Evolutionary conservation across 1,284 basidiomycete species (phyloP).

Genomic region (Thecaphora thlaspeos): DNA sequence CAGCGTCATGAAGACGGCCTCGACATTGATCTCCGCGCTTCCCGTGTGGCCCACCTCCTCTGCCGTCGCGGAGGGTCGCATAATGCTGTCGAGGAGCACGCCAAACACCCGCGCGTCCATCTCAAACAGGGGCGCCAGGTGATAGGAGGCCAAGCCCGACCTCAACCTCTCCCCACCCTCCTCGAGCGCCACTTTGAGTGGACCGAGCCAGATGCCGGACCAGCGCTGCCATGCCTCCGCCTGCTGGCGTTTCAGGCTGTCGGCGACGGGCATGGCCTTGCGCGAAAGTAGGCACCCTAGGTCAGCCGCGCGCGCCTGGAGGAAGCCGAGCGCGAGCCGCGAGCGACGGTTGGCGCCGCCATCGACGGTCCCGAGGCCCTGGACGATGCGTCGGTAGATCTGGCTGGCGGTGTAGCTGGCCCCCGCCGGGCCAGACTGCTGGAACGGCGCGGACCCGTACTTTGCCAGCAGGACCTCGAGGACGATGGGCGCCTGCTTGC

Average conservation of each 20-base stretch:
- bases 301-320: constrained; percentile 16
- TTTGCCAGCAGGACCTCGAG: constrained; percentile 28
- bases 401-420: constrained; percentile 4
- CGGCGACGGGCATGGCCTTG: not conserved
- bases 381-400: constrained; percentile 36
- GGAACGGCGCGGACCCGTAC: constrained; percentile 26
- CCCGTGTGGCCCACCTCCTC: too few relatives aligned
- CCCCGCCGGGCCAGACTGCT: constrained; percentile 5
- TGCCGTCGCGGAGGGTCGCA: constrained; percentile 1
- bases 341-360: constrained; percentile 27
- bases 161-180: constrained; percentile 26
- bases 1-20: constrained; percentile 27
- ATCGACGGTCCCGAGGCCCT: constrained; percentile 27
- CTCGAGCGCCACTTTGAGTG: constrained; percentile 13
- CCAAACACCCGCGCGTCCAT: constrained; percentile 24
- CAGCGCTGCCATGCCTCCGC: constrained; percentile 11
- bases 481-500: constrained; percentile 30
- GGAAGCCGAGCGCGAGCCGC: constrained; percentile 19
- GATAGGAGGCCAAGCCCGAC: constrained; percentile 34
- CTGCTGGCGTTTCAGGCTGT: not conserved
- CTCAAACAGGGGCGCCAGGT: constrained; percentile 26
- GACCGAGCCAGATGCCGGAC: constrained; percentile 15
- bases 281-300: constrained; percentile 11
- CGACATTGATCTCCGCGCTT: constrained; percentile 14
- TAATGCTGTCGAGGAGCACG: constrained; percentile 17